Conservation (phyloP, 495 filamentous ascomycete genomes). For the Parathielavia hyrcaniae region DNA sequence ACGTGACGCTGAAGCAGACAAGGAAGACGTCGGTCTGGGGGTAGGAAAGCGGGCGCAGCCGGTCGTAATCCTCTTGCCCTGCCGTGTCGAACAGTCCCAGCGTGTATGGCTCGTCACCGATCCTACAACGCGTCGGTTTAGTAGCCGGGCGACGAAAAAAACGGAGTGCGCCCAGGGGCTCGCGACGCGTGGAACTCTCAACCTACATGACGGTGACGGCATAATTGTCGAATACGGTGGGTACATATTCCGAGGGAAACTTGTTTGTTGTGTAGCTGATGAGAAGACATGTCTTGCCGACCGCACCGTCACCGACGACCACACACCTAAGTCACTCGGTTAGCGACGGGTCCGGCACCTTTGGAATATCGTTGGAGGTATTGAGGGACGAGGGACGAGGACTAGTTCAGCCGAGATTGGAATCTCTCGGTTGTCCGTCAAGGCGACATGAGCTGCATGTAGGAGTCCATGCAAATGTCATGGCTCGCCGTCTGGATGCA, state of each 20-base stretch:
- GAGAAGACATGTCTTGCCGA: conserved; percentile 96
- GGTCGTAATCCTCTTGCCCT: conserved; percentile 98
- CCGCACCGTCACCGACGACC: conserved; percentile 97
- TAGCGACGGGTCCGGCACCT: conserved; percentile 15
- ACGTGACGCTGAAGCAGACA: conserved; percentile 97
- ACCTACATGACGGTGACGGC: conserved; percentile 98
- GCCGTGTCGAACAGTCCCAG: conserved; percentile 97
- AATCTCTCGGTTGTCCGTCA: neutral
- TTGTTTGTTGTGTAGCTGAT: conserved; percentile 99
- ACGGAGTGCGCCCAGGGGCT: neutral
- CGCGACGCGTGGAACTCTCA: conserved; percentile 3
- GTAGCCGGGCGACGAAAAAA: conserved; percentile 5
- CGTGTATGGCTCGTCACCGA: conserved; percentile 97
- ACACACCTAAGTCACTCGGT: conserved; percentile 63
- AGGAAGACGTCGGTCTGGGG: conserved; percentile 98
- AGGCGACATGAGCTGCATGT: conserved; percentile 5
- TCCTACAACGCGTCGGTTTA: conserved; percentile 52
- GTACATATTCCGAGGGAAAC: conserved; percentile 98
- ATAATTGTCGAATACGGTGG: conserved; percentile 99
- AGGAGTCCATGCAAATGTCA: conserved; percentile 4
- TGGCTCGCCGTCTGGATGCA: neutral
- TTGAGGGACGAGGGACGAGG: conserved; percentile 16
- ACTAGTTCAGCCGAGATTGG: conserved; percentile 10
- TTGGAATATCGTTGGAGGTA: neutral
- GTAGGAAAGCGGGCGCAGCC: conserved; percentile 91